Base-by-base conservation (phyloP, 2,329 filamentous ascomycete genomes). In the Didymellaceae sp. region DNA sequence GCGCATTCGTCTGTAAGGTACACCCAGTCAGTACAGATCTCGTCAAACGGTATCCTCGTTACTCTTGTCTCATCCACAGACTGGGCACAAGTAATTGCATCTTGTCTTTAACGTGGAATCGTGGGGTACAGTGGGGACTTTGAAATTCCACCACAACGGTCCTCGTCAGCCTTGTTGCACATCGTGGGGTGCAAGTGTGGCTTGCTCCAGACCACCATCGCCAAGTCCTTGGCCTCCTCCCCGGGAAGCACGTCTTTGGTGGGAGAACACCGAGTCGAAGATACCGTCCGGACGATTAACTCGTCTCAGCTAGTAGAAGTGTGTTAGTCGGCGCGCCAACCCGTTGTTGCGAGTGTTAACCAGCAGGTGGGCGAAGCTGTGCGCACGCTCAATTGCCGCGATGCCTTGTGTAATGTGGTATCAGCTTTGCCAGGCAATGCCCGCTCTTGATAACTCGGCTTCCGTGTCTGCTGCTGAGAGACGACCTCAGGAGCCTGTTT, bases 131-230 rank as follows among this genome's bases (percentile, higher is more conserved):
- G n/a, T n/a, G n/a, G n/a, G n/a, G 32, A 28, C 50, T 25, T 24
- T 48, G 17, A 13, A 37, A 38, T 46, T 30, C 49, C 45, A 54
- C 30, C 18, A 25, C 30, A 37, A 35, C 16, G 24, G 31, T 45
- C 21, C 1, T 25, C 4, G 16, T 22, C 48, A 57, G 52, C 47
- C 56, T 58, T 39, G 26, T 54, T 18, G 37, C 44, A 45, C 18
- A 49, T 46, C 41, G 56, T 45, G 60, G 57, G 52, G 53, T 40
- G 60, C 20, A 22, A 11, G 11, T 18, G 34, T 68, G 66, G 66
- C 66, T 62, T 42, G 66, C 61, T 68, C 68, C 59, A 71, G 68
- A 64, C 67, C 61, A 64, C 67, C 61, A 43, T 10, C 43, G 63
- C 66, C 62, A 70, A 68, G 67, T 51, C 40, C 26, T 65, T 71